Percentiles rank a stretch among this genome's conserved stretches.
Conservation (phyloP, 306 rosid genomes). For the Citrullus colocynthis region DNA sequence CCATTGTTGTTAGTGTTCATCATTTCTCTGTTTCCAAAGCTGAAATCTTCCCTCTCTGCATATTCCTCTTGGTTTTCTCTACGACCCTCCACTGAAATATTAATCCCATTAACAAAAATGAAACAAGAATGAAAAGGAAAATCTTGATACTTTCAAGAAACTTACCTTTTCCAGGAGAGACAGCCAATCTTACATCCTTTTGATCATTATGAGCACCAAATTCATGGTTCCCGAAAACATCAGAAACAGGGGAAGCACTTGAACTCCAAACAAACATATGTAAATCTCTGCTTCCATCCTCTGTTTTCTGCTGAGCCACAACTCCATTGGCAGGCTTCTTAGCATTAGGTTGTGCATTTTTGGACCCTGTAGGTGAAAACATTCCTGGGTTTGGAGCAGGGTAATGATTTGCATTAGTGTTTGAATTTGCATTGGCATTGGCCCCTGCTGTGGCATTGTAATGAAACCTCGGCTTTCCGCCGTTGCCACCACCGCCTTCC, state of each 20-base stretch:
- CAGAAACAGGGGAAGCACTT: constrained; percentile 73
- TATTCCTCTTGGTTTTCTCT: constrained; percentile 62
- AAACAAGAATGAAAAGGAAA: background rate
- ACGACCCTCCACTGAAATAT: constrained; percentile 39
- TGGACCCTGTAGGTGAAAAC: constrained; percentile 58
- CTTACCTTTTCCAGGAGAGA: constrained; percentile 74
- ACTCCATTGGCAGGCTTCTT: constrained; percentile 44
- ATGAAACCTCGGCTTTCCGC: constrained; percentile 38
- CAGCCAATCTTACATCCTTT: constrained; percentile 52
- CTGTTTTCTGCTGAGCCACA: constrained; percentile 22
- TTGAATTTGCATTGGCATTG: background rate
- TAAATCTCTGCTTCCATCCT: constrained; percentile 54
- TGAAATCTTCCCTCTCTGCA: constrained; percentile 60
- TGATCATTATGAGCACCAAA: constrained; percentile 43
- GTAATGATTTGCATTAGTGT: constrained; percentile 30
- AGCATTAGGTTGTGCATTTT: constrained; percentile 11
- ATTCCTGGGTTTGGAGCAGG: constrained; percentile 86
- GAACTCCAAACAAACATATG: constrained; percentile 97
- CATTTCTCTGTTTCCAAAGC: constrained; percentile 65
- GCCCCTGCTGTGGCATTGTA: constrained; percentile 14
- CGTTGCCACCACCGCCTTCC: constrained; percentile 21
- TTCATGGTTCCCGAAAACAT: constrained; percentile 70
- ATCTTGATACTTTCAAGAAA: background rate
- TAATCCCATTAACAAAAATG: background rate
- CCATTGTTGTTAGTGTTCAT: constrained; percentile 28